These are phyloP conservation scores for Saraca asoca DNA, from an alignment of 331 rosid species.

Conservation along the genomic window DNA sequence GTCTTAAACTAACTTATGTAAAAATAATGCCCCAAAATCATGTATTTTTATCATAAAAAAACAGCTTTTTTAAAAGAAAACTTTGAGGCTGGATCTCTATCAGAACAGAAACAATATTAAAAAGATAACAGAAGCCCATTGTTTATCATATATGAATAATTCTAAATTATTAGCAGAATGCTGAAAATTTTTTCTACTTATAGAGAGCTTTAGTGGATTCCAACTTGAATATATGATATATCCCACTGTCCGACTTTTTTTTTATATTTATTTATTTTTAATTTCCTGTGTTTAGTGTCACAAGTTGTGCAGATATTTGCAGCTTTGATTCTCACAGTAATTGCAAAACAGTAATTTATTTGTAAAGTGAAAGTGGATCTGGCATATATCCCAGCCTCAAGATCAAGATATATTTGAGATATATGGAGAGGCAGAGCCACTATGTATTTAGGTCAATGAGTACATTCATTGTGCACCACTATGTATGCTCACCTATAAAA, in stretches of 20 bases:
- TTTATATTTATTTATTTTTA: conserved; percentile 37
- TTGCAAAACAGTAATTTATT: conserved; percentile 36
- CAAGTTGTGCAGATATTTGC: conserved; percentile 46
- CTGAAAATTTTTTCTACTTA: conserved; percentile 38
- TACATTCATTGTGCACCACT: conserved; percentile 59
- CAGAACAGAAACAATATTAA: conserved; percentile 25
- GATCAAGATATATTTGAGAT: conserved; percentile 41
- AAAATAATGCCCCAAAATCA: conserved; percentile 27
- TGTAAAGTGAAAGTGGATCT: conserved; percentile 43
- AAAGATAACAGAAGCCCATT: conserved; percentile 22
- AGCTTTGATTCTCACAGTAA: conserved; percentile 49
- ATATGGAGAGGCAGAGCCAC: conserved; percentile 41
- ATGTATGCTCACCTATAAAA: conserved; percentile 51
- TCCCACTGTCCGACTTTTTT: conserved; percentile 43
- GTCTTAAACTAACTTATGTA: conserved; percentile 23
- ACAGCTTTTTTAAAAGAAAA: conserved; percentile 11
- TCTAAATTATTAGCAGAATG: conserved; percentile 34
- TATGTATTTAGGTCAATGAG: conserved; percentile 53
- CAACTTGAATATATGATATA: conserved; percentile 51
- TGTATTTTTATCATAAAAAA: conserved; percentile 1
- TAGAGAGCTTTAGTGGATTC: conserved; percentile 48
- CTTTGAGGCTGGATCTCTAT: conserved; percentile 23
- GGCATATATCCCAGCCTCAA: conserved; percentile 50
- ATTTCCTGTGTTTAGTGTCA: conserved; percentile 36
- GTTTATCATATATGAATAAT: conserved; percentile 20